phyloP scores from a whole-genome alignment of 2,329 filamentous ascomycete species.

The Aspergillus fructus region DNA sequence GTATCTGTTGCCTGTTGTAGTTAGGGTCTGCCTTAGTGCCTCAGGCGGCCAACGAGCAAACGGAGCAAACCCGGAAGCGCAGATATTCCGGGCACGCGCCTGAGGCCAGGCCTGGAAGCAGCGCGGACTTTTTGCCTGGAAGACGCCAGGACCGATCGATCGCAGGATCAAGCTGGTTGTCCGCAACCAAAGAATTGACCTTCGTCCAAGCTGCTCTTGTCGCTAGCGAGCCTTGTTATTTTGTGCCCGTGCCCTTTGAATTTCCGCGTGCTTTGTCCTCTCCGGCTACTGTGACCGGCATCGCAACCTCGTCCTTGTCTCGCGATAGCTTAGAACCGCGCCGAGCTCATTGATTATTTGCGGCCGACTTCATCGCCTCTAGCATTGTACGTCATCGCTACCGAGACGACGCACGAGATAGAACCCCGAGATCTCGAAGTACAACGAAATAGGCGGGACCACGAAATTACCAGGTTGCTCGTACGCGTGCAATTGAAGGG shows the following conservation, averaged over 20 bases:
- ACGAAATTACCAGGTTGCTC: neutral
- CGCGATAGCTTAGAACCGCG: conserved; percentile 22
- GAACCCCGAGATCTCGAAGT: neutral
- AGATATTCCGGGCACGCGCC: conserved; percentile 22
- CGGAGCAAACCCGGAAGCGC: conserved; percentile 13
- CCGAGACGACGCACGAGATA: neutral
- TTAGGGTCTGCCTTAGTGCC: neutral
- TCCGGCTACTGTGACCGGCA: conserved; percentile 11
- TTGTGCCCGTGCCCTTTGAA: conserved; percentile 9
- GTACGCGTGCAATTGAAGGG: conserved; percentile 5
- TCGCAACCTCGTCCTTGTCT: conserved; percentile 19
- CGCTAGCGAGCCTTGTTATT: conserved; percentile 7
- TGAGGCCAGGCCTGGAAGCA: conserved; percentile 19
- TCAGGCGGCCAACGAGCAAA: neutral
- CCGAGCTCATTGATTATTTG: conserved; percentile 13
- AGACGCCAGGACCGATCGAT: conserved; percentile 23
- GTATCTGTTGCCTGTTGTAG: conserved; percentile 4
- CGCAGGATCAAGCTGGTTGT: conserved; percentile 21
- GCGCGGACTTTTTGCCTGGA: conserved; percentile 24
- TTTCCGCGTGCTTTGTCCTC: conserved; percentile 1
- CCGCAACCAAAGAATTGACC: conserved; percentile 21
- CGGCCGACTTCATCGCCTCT: neutral
- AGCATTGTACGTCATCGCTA: neutral
- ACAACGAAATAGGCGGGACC: neutral
- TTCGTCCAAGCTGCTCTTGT: conserved; percentile 3